Conservation (phyloP, 2,329 filamentous ascomycete species). For the Orbilia quercus region DNA sequence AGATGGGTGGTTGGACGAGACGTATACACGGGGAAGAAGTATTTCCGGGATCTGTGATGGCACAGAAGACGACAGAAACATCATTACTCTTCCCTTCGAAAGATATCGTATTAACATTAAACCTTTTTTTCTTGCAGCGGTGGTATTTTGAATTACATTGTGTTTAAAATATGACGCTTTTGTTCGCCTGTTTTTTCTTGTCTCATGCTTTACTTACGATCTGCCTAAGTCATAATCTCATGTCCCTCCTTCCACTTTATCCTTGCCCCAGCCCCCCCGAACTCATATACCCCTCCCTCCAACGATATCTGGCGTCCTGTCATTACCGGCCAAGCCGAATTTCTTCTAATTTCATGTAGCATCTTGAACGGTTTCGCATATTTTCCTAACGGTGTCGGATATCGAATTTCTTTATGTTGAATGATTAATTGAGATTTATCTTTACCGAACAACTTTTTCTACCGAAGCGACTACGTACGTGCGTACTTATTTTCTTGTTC, state of each 20-base stretch:
- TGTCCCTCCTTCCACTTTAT: neutral
- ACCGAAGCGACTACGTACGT: conserved; percentile 2
- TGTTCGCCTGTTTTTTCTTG: conserved; percentile 7
- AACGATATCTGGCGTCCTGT: conserved; percentile 53
- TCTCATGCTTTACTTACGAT: neutral
- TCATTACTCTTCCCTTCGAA: conserved; percentile 45
- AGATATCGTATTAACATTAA: conserved; percentile 46
- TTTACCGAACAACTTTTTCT: conserved; percentile 7
- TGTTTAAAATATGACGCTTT: conserved; percentile 10
- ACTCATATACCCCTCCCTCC: conserved; percentile 34
- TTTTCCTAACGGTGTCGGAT: conserved; percentile 31
- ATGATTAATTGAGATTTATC: neutral
- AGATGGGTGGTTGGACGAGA: conserved; percentile 60
- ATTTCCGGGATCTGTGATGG: conserved; percentile 58
- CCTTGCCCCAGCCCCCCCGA: neutral
- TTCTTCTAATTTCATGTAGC: conserved; percentile 24
- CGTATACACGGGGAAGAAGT: conserved; percentile 59
- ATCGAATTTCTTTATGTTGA: conserved; percentile 18
- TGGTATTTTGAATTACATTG: conserved; percentile 21
- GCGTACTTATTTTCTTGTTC: conserved; percentile 8
- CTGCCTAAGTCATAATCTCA: conserved; percentile 9
- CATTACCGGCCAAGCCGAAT: conserved; percentile 43
- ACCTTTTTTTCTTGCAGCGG: conserved; percentile 27
- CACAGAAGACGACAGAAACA: conserved; percentile 31
- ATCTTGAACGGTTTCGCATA: conserved; percentile 28